phyloP scores from a whole-genome alignment of 108 stramenopile genomes.

The Nannochloropsis salina region DNA sequence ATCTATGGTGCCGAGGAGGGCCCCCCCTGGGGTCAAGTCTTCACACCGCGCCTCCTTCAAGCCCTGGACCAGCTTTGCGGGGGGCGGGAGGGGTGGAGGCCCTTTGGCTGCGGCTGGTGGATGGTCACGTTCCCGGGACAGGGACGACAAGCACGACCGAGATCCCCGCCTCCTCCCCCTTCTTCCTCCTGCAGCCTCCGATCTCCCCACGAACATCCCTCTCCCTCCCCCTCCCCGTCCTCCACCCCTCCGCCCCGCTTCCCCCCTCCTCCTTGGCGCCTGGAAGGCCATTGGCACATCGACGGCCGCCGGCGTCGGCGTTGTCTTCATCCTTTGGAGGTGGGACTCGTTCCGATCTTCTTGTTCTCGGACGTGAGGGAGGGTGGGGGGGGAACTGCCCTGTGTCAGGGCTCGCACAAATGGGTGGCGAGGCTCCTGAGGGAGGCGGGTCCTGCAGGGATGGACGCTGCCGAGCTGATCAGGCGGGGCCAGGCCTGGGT shows the following conservation, averaged over 20 bases:
- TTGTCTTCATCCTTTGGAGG: neutral
- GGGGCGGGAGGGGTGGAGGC: neutral
- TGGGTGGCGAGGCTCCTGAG: neutral
- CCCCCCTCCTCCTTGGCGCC: neutral
- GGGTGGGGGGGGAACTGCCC: constrained; percentile 16
- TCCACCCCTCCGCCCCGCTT: neutral
- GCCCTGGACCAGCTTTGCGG: neutral
- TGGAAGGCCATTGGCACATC: constrained; percentile 24
- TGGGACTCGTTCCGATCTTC: constrained; percentile 19
- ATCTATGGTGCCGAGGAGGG: neutral
- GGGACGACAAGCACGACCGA: too few relatives aligned
- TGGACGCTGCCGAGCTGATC: neutral
- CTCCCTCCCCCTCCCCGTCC: too few relatives aligned
- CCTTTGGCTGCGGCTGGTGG: constrained; percentile 23
- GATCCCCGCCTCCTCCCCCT: neutral
- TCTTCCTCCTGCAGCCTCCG: neutral
- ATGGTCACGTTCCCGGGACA: constrained; percentile 17
- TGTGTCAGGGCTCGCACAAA: constrained; percentile 20
- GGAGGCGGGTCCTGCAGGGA: neutral
- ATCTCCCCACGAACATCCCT: too few relatives aligned
- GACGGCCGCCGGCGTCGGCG: neutral
- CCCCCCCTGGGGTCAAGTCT: neutral
- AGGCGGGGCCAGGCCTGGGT: neutral
- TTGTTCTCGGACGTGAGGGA: neutral
- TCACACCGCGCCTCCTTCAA: neutral